Evolutionary conservation across 169 alveolate genomes (phyloP), one percentile per base, ranked within the genome.

Genomic region (Cryptosporidium ryanae): DNA sequence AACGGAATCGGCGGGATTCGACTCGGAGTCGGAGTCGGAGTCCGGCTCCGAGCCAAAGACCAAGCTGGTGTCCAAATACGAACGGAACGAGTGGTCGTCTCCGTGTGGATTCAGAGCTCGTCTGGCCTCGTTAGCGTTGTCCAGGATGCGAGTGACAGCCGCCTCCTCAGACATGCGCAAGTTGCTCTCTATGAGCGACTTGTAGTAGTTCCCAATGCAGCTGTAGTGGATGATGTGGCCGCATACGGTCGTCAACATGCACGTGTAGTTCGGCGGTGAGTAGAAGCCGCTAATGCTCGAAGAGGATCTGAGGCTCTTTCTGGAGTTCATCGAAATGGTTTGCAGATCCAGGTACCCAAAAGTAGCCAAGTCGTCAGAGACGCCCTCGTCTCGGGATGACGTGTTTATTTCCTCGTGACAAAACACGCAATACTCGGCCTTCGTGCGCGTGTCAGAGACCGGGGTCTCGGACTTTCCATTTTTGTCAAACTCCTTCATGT

Each of bases 261-360:
- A 76, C 8, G 71, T 76, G 27, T 76, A 76, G 13, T 52, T 52
- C 25, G 52, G 46, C 38, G 21, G 7, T 21, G 50, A 61, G 25
- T 59, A 49, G 43, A 23, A 15, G 1, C 71, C 71, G 23, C 59
- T 65, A 12, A 76, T 21, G 12, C 31, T 25, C n/a, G 64, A 17
- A 5, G 38, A 38, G 3, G 44, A 32, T 17, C 12, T 32, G 4
- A 25, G 21, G 10, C n/a, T 32, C 44, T 55, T 76, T 25, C 43
- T 76, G 6, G 71, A 34, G 27, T 61, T 65, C 32, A 59, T 21
- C 23, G 64, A 21, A 10, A 65, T 17, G 46, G 29, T 61, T 34
- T 76, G 87, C 1, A 76, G 23, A 25, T 76, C 87, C 31, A 76
- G 25, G 34, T 76, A 76, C 6, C 65, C 87, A 76, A 76, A 76